Evolutionary conservation across 345 rosid species (phyloP), one percentile per base, ranked within the genome.

Genomic region (Pugionium dolabratum): DNA sequence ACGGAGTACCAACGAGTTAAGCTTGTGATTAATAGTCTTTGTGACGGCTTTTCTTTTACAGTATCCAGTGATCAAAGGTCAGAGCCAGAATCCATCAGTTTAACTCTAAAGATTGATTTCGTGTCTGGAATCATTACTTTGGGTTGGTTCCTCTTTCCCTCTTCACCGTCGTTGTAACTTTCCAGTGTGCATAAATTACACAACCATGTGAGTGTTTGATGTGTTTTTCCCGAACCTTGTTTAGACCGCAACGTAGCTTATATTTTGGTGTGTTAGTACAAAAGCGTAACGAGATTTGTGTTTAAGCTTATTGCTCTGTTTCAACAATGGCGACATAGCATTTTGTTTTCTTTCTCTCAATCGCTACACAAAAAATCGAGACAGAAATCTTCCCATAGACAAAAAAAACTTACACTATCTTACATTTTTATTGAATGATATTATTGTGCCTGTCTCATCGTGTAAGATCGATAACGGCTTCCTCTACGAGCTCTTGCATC

Each of bases 401-500:
- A 10, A 30, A 28, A 51, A 40, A 44, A 48, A 34, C 49, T 30
- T n/a, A 28, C 64, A 65, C 66, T 72, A 72, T 50, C 42, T 59
- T 65, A 65, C 66, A 65, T 5, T 50, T 59, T 73, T 66, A 65
- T 50, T 73, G n/a, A 52, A 66, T 42, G 66, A 62, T 57, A 48
- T 60, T 44, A 18, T 34, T 4, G 58, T 64, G 7, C 50, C 49
- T 6, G 7, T 45, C 59, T 62, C 68, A 74, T 54, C 25, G 58
- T 18, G 83, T 77, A 60, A 85, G 52, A 47, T 83, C 86, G 11
- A 67, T 65, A 39, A 91, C 84, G 29, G 90, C 84, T 76, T 95
- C 99, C 72, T 84, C 88, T 75, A 91, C 79, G 7, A 91, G 90
- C 68, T 89, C 91, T 62, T 81, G 81, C 64, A 91, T 79, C 85